Base-by-base conservation (phyloP, 208 protist species). In the Trypanosoma melophagium region DNA sequence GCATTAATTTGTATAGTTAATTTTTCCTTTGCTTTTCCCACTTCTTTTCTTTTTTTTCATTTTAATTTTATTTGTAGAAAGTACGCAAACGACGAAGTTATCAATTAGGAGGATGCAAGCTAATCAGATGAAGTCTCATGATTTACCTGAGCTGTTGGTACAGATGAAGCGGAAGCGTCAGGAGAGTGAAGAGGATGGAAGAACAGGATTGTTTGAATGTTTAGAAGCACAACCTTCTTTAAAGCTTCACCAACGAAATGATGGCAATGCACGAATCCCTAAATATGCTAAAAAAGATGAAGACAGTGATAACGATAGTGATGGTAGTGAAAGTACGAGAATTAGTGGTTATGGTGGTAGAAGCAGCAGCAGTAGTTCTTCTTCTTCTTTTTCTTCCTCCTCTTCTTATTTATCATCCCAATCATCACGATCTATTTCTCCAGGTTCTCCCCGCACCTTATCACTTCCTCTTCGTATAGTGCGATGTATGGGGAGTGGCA, bases 381-480 rank as follows among this genome's bases (percentile, higher is more conserved):
- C 17, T n/a, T n/a, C 28, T 19, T 41, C 47, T 35, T 14, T 19
- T 14, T 57, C 38, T 53, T 53, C 44, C 8, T 35, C 60, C 17
- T 61, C 24, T 51, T 60, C 42, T 14, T 65, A 52, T 0, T 75
- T 61, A 21, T 66, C 69, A 24, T 64, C 25, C 1, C 45, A 40
- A 14, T 77, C 72, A 9, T 57, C 61, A 12, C 72, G 63, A 7
- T 69, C 55, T 19, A 22, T 72, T 0, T 66, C 63, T 35, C 49
- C 38, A 13, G 55, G 58, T 49, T 53, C 28, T 41, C 45, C 24
- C 7, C 16, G 31, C 3, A 21, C 9, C 21, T 49, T 71, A 13
- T 50, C 59, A 8, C 56, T 71, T 56, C 65, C 65, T 19, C 45
- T 64, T 45, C 44, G 40, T 24, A 66, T 77, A 19, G 10, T 68